Evolutionary conservation across 2,329 filamentous ascomycete genomes (phyloP).

Genomic region (Claviceps monticola): DNA sequence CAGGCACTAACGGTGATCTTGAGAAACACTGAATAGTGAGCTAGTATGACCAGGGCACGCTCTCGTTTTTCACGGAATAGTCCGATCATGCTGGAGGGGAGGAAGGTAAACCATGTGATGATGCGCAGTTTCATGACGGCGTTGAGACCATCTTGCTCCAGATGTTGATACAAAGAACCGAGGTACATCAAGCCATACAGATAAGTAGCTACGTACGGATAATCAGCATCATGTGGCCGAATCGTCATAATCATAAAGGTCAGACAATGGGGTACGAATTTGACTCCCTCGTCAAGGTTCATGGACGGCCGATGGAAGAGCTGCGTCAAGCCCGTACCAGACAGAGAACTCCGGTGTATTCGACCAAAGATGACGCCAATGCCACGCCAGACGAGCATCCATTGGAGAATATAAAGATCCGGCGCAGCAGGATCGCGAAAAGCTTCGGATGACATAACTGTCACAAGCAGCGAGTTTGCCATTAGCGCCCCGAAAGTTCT

Average conservation of each 20-base stretch:
- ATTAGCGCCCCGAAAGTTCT: constrained; percentile 35
- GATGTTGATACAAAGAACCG: constrained; percentile 36
- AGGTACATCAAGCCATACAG: constrained; percentile 33
- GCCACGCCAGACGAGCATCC: constrained; percentile 42
- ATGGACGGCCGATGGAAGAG: constrained; percentile 37
- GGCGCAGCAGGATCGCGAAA: constrained; percentile 33
- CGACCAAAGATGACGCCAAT: constrained; percentile 33
- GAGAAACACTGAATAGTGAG: constrained; percentile 37
- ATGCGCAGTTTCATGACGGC: constrained; percentile 33
- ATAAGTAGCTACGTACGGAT: constrained; percentile 25
- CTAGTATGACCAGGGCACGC: constrained; percentile 36
- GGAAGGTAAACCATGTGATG: constrained; percentile 39
- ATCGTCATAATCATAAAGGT: constrained; percentile 36
- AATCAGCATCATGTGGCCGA: constrained; percentile 27
- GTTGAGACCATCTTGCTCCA: constrained; percentile 27
- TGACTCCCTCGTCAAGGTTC: constrained; percentile 27
- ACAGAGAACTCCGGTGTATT: constrained; percentile 13
- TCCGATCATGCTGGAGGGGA: constrained; percentile 30
- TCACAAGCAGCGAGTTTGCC: constrained; percentile 36
- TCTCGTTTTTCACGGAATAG: constrained; percentile 27
- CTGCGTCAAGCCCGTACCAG: constrained; percentile 28
- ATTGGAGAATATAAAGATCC: constrained; percentile 38
- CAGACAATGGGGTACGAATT: constrained; percentile 32
- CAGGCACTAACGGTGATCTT: constrained; percentile 30
- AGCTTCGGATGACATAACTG: constrained; percentile 33